A percentile compares a stretch with the other conserved stretches of the same genome.
phyloP scores from a whole-genome alignment of 208 protist genomes.

The Blastocrithidia nonstop region DNA sequence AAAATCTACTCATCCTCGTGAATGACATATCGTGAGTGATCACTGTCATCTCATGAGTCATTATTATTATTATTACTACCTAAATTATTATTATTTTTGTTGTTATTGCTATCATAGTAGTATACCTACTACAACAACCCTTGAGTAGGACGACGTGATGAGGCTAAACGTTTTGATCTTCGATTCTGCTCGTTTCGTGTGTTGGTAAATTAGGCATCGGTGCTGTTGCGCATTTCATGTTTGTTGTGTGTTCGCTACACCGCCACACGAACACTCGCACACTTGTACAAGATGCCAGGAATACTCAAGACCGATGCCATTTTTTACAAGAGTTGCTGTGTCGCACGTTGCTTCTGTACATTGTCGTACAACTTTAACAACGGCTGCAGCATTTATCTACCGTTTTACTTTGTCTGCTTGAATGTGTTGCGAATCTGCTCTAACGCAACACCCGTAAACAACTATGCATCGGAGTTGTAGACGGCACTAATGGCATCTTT shows the following conservation, averaged over 20 bases:
- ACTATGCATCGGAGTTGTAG: constrained; percentile 36
- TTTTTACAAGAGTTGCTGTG: constrained; percentile 54
- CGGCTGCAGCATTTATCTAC: constrained; percentile 31
- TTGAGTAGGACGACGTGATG: neutral
- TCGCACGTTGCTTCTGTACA: constrained; percentile 23
- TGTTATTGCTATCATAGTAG: neutral
- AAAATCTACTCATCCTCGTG: constrained; percentile 43
- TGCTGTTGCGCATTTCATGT: neutral
- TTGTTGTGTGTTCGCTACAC: constrained; percentile 6
- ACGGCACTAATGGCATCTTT: constrained; percentile 71
- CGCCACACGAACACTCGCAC: constrained; percentile 47
- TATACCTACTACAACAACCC: constrained; percentile 1
- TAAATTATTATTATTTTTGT: neutral
- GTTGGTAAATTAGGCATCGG: constrained; percentile 3
- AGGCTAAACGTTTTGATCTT: neutral
- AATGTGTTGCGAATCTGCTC: constrained; percentile 40
- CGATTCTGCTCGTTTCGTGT: constrained; percentile 4
- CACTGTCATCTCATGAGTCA: neutral
- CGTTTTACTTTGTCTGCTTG: constrained; percentile 18
- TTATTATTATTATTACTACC: neutral
- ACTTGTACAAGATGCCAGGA: constrained; percentile 56
- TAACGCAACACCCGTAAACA: constrained; percentile 76
- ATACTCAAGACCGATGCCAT: constrained; percentile 52
- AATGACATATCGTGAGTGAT: constrained; percentile 9
- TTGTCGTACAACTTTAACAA: constrained; percentile 38